A percentile compares a stretch with the other conserved stretches of the same genome.
Evolutionary conservation across 2,329 filamentous ascomycete species (phyloP).

Genomic region (Cladophialophora psammophila): DNA sequence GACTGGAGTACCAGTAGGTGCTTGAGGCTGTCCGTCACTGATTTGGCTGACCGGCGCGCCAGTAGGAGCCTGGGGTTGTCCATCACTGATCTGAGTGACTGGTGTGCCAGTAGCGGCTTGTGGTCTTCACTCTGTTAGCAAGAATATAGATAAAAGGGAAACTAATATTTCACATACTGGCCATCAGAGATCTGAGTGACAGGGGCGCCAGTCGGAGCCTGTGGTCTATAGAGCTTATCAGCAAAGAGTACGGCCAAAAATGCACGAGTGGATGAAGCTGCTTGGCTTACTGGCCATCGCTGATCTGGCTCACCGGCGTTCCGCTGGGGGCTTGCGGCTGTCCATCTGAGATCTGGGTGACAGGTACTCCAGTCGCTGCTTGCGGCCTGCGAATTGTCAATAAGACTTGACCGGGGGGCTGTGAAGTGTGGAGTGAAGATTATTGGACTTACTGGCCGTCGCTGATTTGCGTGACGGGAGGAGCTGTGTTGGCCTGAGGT

Average conservation of each 20-base stretch:
- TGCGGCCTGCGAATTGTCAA: constrained; percentile 45
- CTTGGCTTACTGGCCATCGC: constrained; percentile 22
- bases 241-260: not conserved
- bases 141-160: constrained; percentile 10
- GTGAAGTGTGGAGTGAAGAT: not conserved
- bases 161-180: constrained; percentile 37
- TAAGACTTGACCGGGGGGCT: not conserved
- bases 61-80: constrained; percentile 44
- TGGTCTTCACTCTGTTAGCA: constrained; percentile 23
- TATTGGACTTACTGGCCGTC: constrained; percentile 53
- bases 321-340: constrained; percentile 47
- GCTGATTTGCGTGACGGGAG: constrained; percentile 47
- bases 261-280: not conserved
- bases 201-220: constrained; percentile 30
- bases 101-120: constrained; percentile 31
- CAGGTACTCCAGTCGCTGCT: constrained; percentile 31
- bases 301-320: constrained; percentile 21
- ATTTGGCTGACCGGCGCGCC: constrained; percentile 30
- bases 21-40: constrained; percentile 44
- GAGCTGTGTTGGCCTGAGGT: constrained; percentile 47
- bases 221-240: constrained; percentile 13
- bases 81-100: constrained; percentile 38
- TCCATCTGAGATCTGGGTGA: constrained; percentile 34
- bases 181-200: constrained; percentile 46
- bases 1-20: constrained; percentile 50